phyloP scores from a whole-genome alignment of 208 protist genomes.

The Balamuthia mandrillaris region DNA sequence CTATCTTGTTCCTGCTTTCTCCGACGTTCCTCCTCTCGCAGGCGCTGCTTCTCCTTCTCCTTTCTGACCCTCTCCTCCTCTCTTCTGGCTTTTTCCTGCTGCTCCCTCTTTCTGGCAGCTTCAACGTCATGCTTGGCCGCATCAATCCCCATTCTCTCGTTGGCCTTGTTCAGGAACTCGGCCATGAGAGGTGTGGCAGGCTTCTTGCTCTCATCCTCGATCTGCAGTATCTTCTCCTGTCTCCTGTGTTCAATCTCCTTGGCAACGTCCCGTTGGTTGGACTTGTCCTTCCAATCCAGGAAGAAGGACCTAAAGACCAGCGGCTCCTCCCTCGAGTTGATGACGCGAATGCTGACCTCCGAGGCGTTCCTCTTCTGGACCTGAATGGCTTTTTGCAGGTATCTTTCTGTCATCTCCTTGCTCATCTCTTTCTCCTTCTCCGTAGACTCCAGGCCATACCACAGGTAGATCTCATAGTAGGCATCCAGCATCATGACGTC shows the following conservation, averaged over 20 bases:
- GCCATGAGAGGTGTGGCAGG: background rate
- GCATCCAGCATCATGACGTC: constrained; percentile 62
- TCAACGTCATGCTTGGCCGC: background rate
- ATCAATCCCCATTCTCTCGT: constrained; percentile 6
- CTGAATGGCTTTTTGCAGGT: background rate
- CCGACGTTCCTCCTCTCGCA: no score
- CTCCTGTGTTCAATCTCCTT: background rate
- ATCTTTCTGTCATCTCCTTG: constrained; percentile 29
- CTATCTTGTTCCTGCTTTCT: no score
- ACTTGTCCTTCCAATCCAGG: background rate
- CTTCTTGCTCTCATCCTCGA: constrained; percentile 1
- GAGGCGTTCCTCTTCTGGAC: background rate
- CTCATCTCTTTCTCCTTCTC: constrained; percentile 35
- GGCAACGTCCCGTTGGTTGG: background rate
- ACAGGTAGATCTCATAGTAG: constrained; percentile 31
- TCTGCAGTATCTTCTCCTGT: constrained; percentile 13
- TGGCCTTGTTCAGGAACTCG: constrained; percentile 14
- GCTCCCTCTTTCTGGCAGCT: background rate
- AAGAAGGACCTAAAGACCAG: background rate
- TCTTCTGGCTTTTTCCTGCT: background rate
- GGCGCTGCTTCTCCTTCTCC: background rate
- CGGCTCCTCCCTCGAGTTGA: background rate
- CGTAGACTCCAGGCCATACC: constrained; percentile 31
- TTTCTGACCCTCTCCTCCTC: background rate
- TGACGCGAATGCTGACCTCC: background rate